Base-by-base conservation (phyloP, 768 basidiomycete species). In the Boletus patriciae region DNA sequence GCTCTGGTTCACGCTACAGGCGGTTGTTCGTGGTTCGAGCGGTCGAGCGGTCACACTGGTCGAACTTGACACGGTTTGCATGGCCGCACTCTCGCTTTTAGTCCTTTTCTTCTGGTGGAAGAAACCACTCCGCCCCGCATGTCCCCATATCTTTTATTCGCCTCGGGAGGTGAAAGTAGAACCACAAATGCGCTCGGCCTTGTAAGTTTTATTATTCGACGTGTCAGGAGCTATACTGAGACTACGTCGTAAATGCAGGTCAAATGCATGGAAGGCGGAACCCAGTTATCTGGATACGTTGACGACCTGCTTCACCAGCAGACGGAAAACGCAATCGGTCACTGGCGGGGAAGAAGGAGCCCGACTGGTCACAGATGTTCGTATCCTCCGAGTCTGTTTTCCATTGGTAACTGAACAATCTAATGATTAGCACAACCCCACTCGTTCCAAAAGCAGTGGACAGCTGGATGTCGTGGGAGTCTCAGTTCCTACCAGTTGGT, bases 51-150 rank as follows among this genome's bases (percentile, higher is more conserved):
- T 57, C 50, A 52, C 55, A 6, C 40, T 52, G 25, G 33, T 57
- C 43, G 50, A 57, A 25, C 38, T 52, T 2, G 55, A 46, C n/a
- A 52, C 38, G 9, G 11, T 52, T 6, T 46, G 37, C 31, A 41
- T 57, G 45, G 37, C 45, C 12, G 23, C 21, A 1, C 45, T 57
- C 21, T 23, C 50, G 2, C 21, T 52, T 15, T 19, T 34, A 21
- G 23, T 42, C 15, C n/a, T 57, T 42, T 40, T 36, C 23, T 42
- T 57, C 6, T 57, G 50, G 55, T 42, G 36, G 45, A 9, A 46
- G n/a, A 57, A 57, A 31, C 50, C 55, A 36, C 21, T 50, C 9
- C 8, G 42, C 9, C 42, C 48, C 1, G 16, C 23, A 21, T 31
- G 31, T 29, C 44, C 44, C 4, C 31, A 52, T 16, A 46, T 41